phyloP scores from a whole-genome alignment of 352 stramenopile genomes.

The Globisporangium barbulae region DNA sequence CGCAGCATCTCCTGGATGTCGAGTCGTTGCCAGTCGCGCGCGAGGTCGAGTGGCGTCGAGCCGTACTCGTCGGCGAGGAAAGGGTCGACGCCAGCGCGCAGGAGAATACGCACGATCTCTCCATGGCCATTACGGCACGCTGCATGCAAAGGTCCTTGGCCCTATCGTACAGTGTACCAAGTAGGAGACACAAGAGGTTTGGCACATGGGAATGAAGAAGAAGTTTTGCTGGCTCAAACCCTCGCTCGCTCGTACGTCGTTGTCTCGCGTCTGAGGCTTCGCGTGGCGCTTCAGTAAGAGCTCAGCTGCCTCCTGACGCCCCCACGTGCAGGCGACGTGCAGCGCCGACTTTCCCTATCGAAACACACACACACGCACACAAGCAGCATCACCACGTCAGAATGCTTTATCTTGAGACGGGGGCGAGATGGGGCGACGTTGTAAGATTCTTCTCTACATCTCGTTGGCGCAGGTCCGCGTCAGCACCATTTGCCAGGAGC shows the following conservation, averaged over 20 bases:
- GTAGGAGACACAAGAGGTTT: too few relatives aligned
- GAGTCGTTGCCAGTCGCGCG: slow-evolving; percentile 49
- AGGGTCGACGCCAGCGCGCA: slow-evolving; percentile 30
- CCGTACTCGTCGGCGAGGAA: slow-evolving; percentile 52
- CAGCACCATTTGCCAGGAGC: slow-evolving; percentile 38
- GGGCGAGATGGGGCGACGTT: background rate
- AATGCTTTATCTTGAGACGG: background rate
- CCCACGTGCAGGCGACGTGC: slow-evolving; percentile 58
- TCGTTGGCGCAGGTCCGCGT: slow-evolving; percentile 36
- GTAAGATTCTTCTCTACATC: slow-evolving; percentile 22
- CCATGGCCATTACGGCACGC: slow-evolving; percentile 60
- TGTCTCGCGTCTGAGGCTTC: slow-evolving; percentile 29
- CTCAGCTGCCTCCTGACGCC: slow-evolving; percentile 33
- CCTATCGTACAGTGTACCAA: slow-evolving; percentile 20
- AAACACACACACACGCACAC: background rate
- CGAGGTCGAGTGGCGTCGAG: slow-evolving; percentile 48
- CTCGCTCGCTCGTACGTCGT: slow-evolving; percentile 16
- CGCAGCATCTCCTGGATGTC: slow-evolving; percentile 44
- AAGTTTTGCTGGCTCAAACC: background rate
- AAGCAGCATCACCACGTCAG: background rate
- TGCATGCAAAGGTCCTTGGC: slow-evolving; percentile 47
- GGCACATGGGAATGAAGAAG: background rate
- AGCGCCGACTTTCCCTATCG: slow-evolving; percentile 46
- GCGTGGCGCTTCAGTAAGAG: slow-evolving; percentile 37
- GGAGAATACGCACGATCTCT: slow-evolving; percentile 35